Evolutionary conservation across 2,329 filamentous ascomycete genomes (phyloP).

Genomic region (Colletotrichum melonis): DNA sequence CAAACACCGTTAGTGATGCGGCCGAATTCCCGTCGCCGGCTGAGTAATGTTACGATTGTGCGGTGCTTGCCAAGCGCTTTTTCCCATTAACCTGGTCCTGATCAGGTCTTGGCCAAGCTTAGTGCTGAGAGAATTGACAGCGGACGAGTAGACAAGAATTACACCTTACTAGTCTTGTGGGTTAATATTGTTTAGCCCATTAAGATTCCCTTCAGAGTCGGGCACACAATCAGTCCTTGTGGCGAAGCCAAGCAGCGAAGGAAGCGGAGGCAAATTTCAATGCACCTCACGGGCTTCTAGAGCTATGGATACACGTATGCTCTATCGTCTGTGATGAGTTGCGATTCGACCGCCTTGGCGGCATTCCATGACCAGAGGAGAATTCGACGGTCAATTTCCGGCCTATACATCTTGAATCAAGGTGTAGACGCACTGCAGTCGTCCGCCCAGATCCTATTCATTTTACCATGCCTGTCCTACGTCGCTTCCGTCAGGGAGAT

Average conservation of each 20-base stretch:
- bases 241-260: slow-evolving; percentile 10
- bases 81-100: background rate
- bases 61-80: background rate
- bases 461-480: background rate
- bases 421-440: background rate
- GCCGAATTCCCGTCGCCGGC: background rate
- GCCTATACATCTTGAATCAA: background rate
- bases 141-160: background rate
- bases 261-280: background rate
- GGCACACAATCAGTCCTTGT: background rate
- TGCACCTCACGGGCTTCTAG: background rate
- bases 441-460: background rate
- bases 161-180: background rate
- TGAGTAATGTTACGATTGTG: background rate
- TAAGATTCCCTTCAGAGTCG: background rate
- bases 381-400: background rate
- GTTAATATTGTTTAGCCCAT: too few relatives aligned
- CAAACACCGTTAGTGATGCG: background rate
- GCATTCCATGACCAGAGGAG: background rate
- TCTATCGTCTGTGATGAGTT: background rate
- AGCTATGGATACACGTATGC: too few relatives aligned
- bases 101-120: background rate
- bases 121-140: background rate
- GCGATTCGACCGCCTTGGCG: background rate
- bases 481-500: background rate